Evolutionary conservation across 257 asterid species (phyloP), one percentile per base, ranked within the genome.

Genomic region (Jacaranda copaia): DNA sequence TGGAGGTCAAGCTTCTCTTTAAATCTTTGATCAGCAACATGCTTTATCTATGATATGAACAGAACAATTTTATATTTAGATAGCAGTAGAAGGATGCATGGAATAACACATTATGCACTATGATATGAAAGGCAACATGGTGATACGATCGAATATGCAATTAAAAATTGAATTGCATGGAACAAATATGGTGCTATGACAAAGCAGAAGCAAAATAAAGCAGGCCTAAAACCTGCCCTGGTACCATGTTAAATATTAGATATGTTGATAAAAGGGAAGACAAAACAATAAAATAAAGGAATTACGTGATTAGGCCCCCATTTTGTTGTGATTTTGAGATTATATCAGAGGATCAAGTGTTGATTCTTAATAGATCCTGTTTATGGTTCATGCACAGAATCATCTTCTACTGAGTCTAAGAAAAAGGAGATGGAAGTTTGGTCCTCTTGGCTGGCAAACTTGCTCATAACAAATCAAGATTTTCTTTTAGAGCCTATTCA

Each of bases 391-490:
- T 19, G 40, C 48, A 60, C 1, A 35, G 3, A 40, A 80, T 46
- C 16, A 70, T 80, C 18, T 45, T 43, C 18, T 70, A 57, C 48
- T 32, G 19, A 63, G 52, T 43, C 65, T 58, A 53, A 14, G 64
- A n/a, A 42, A 4, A 56, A 8, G 64, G 46, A 49, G 36, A 46
- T 49, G 51, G 58, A 64, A 25, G 32, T 60, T 57, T 15, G n/a
- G 63, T 18, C 57, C 49, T 66, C 8, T 52, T 48, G 18, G 13
- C 63, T 42, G 12, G n/a, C 5, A 56, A 71, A 35, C 16, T 25
- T 18, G 70, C 42, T 68, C 70, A 51, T 62, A 15, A 16, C 1
- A 39, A 58, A 49, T 58, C 25, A 3, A 52, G 13, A 35, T 60
- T 39, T 39, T 36, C 16, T 35, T 43, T 42, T 16, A 12, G 20